Percentiles rank a stretch among this genome's conserved stretches.
phyloP scores from a whole-genome alignment of 768 basidiomycete genomes.

The Tricholoma matsutake region DNA sequence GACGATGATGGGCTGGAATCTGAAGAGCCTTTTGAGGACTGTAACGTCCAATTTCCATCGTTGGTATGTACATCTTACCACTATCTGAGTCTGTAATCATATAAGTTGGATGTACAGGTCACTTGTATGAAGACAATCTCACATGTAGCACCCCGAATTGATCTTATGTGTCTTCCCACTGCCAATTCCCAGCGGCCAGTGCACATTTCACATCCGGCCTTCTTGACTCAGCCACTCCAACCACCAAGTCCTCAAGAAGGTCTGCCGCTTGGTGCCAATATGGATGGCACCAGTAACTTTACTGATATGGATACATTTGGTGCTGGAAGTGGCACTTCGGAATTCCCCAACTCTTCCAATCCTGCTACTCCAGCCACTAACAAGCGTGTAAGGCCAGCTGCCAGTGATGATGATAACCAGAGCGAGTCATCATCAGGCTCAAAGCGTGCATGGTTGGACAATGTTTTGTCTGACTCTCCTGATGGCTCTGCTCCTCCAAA shows the following conservation, averaged over 20 bases:
- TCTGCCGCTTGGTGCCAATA: too few species aligned
- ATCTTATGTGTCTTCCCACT: not conserved
- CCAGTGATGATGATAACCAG: too few species aligned
- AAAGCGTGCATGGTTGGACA: not conserved
- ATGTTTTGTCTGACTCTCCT: not conserved
- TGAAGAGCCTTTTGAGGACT: not conserved
- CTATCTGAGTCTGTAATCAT: too few species aligned
- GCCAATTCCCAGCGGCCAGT: not conserved
- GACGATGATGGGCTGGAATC: not conserved
- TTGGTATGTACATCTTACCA: not conserved
- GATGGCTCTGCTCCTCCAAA: not conserved
- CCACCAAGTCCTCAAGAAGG: too few species aligned
- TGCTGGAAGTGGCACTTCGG: too few species aligned
- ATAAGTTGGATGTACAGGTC: too few species aligned
- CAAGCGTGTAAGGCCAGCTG: not conserved
- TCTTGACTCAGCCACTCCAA: too few species aligned
- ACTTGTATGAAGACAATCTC: too few species aligned
- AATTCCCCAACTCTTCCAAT: too few species aligned
- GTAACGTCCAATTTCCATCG: not conserved
- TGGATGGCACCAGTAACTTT: too few species aligned
- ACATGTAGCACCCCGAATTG: too few species aligned
- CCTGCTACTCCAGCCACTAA: too few species aligned
- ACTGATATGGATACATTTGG: not conserved
- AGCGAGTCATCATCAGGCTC: not conserved
- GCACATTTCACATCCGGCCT: not conserved